Percentiles rank a stretch among this genome's conserved stretches.
Conservation (phyloP, 2,329 filamentous ascomycete genomes). For the Teratosphaeria viscida region DNA sequence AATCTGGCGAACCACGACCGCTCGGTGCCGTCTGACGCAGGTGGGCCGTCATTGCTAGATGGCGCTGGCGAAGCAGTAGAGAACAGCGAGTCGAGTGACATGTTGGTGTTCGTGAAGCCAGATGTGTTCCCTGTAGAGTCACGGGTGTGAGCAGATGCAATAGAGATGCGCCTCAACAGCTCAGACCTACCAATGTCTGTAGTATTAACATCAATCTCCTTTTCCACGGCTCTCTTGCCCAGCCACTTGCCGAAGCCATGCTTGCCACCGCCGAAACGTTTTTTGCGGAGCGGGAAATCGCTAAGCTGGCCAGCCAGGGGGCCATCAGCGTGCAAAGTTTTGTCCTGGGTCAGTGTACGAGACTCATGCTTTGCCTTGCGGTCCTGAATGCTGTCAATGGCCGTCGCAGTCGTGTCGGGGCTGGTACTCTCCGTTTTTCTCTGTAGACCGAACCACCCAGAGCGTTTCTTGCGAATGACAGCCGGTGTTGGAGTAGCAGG, state of each 20-base stretch:
- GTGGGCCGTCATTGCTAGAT: constrained; percentile 39
- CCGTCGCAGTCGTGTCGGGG: constrained; percentile 1
- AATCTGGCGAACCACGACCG: constrained; percentile 85
- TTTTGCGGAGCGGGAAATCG: constrained; percentile 36
- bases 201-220: constrained; percentile 5
- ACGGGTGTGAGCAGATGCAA: constrained; percentile 1
- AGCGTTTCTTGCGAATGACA: constrained; percentile 33
- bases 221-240: constrained; percentile 36
- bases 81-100: constrained; percentile 21
- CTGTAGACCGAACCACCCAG: constrained; percentile 34
- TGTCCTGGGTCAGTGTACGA: constrained; percentile 5
- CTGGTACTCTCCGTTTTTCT: constrained; percentile 13
- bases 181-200: constrained; percentile 4
- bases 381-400: constrained; percentile 14
- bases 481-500: constrained; percentile 12
- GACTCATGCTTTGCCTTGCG: neutral
- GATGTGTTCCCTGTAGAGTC: constrained; percentile 11
- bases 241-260: constrained; percentile 44
- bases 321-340: constrained; percentile 22
- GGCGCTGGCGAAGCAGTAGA: constrained; percentile 27
- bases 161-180: neutral
- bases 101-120: constrained; percentile 4
- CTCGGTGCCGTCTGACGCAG: constrained; percentile 22
- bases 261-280: constrained; percentile 27
- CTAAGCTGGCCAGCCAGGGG: constrained; percentile 25